Percentiles rank a stretch among this genome's conserved stretches.
These are phyloP conservation scores for Herpetomonas tarakana DNA, from an alignment of 208 protist species.

Conservation along the genomic window DNA sequence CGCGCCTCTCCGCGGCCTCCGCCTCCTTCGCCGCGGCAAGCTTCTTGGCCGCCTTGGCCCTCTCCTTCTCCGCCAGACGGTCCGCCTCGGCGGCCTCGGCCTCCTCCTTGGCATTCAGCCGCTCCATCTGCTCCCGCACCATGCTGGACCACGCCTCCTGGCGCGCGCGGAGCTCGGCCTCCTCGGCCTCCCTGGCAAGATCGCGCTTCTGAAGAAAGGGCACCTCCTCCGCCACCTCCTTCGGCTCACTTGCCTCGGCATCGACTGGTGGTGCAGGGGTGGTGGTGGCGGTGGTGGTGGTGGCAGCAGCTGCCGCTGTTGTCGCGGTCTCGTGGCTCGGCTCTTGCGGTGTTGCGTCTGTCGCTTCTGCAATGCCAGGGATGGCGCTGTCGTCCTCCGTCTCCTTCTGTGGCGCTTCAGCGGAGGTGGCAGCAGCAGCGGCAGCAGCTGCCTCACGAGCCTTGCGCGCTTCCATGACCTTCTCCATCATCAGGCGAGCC, in stretches of 20 bases:
- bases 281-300: background rate
- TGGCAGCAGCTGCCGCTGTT: background rate
- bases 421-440: background rate
- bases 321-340: slow-evolving; percentile 3
- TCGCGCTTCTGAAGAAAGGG: slow-evolving; percentile 18
- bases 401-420: background rate
- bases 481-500: slow-evolving; percentile 15
- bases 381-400: background rate
- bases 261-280: background rate
- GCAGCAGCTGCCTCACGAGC: slow-evolving; percentile 12
- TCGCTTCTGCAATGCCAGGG: no score
- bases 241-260: background rate
- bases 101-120: slow-evolving; percentile 28
- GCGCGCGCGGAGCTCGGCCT: slow-evolving; percentile 30
- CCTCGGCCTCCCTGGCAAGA: slow-evolving; percentile 4
- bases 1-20: slow-evolving; percentile 35
- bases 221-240: slow-evolving; percentile 3
- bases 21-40: slow-evolving; percentile 41
- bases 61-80: slow-evolving; percentile 28
- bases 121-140: slow-evolving; percentile 42
- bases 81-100: slow-evolving; percentile 37
- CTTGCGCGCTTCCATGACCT: slow-evolving; percentile 9
- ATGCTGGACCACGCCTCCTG: slow-evolving; percentile 66
- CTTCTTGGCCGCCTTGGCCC: slow-evolving; percentile 27
- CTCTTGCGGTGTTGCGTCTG: background rate